A percentile compares a stretch with the other conserved stretches of the same genome.
These are phyloP conservation scores for Trichosporon sp. DNA, from an alignment of 1,284 basidiomycete species.

Conservation along the genomic window DNA sequence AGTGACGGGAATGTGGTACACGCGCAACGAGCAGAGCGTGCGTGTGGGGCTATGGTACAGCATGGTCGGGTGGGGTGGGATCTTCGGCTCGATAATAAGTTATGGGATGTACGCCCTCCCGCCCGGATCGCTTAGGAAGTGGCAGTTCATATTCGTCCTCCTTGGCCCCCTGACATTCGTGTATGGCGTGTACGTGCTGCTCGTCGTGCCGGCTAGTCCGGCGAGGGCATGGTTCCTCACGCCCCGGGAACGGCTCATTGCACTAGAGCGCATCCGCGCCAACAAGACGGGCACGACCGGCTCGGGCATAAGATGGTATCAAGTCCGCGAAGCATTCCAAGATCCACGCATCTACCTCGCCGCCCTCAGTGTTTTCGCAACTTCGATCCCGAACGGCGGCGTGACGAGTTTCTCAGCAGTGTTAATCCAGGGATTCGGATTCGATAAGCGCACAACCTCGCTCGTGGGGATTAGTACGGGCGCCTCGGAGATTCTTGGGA, in stretches of 20 bases:
- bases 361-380: background rate
- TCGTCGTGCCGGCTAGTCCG: conserved; percentile 39
- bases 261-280: conserved; percentile 45
- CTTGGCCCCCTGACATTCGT: conserved; percentile 24
- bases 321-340: conserved; percentile 37
- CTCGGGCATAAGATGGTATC: conserved; percentile 33
- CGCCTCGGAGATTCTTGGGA: conserved; percentile 2
- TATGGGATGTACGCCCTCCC: conserved; percentile 32
- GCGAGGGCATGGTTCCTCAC: conserved; percentile 41
- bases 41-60: conserved; percentile 29
- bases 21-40: conserved; percentile 31
- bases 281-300: conserved; percentile 45
- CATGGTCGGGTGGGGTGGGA: conserved; percentile 13
- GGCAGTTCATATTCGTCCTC: conserved; percentile 25
- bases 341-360: conserved; percentile 22
- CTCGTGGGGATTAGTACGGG: conserved; percentile 20
- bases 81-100: conserved; percentile 27
- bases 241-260: conserved; percentile 42
- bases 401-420: conserved; percentile 18
- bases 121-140: background rate
- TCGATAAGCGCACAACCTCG: conserved; percentile 20
- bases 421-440: conserved; percentile 24
- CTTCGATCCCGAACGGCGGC: conserved; percentile 21
- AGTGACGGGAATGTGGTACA: conserved; percentile 36
- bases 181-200: conserved; percentile 1